Conservation (phyloP, 257 asterid species). For the Gentiana straminea region DNA sequence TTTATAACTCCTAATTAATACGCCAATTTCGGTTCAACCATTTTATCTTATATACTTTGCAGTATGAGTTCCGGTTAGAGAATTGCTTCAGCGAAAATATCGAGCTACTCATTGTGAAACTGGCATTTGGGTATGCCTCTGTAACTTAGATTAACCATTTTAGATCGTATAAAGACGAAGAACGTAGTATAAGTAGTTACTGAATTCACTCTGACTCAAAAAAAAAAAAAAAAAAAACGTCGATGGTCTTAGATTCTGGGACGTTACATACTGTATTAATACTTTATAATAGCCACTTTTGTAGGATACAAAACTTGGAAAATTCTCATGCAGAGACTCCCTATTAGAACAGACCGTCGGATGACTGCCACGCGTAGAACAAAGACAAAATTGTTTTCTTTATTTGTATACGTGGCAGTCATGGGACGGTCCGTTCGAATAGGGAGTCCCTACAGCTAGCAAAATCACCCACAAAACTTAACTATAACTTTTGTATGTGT, state of each 20-base stretch:
- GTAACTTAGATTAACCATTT: background rate
- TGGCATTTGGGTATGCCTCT: slow-evolving; percentile 47
- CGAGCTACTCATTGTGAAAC: slow-evolving; percentile 42
- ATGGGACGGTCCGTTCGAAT: background rate
- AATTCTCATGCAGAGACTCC: slow-evolving; percentile 20
- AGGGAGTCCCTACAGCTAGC: no score
- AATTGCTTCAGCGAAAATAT: slow-evolving; percentile 67
- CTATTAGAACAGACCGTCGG: slow-evolving; percentile 30
- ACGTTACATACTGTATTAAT: no score
- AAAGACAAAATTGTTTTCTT: slow-evolving; percentile 7
- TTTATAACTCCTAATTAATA: background rate
- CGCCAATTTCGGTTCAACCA: background rate
- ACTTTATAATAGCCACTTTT: slow-evolving; percentile 18
- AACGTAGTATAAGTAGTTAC: no score
- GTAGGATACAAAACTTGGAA: slow-evolving; percentile 55
- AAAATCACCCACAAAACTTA: background rate
- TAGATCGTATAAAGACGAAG: background rate
- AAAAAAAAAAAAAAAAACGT: no score
- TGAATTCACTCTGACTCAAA: no score
- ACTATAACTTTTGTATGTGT: background rate
- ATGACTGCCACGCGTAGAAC: slow-evolving; percentile 5
- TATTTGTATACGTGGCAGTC: slow-evolving; percentile 61
- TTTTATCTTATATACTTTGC: slow-evolving; percentile 18
- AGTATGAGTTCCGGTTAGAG: slow-evolving; percentile 52
- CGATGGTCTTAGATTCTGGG: no score